Conservation (phyloP, 2,329 filamentous ascomycete species). For the Didymella keratinophila region DNA sequence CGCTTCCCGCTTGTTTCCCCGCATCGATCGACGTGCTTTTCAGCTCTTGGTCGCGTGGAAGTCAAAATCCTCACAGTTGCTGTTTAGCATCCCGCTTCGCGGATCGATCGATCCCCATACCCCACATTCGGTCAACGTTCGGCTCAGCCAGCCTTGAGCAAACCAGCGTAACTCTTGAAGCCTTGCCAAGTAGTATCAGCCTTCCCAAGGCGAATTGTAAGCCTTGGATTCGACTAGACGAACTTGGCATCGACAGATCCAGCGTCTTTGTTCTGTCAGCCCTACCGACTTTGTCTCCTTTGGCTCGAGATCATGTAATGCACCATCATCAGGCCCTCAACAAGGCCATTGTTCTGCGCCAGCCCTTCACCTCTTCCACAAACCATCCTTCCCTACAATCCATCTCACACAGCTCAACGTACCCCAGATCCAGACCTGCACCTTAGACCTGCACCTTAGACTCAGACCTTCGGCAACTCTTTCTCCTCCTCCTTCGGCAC, state of each 20-base stretch:
- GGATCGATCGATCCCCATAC: background rate
- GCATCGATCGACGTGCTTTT: background rate
- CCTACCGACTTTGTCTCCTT: background rate
- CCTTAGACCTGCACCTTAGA: background rate
- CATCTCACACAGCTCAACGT: background rate
- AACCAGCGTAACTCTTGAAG: background rate
- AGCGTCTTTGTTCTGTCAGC: background rate
- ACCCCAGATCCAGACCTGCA: background rate
- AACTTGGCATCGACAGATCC: background rate
- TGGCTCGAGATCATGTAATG: background rate
- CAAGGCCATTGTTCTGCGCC: background rate
- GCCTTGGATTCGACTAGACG: background rate
- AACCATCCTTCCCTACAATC: background rate
- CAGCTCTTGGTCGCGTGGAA: background rate
- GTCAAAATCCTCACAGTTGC: background rate
- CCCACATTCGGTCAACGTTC: background rate
- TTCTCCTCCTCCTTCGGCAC: slow-evolving; percentile 43
- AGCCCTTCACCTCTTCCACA: no score
- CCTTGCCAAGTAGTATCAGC: background rate
- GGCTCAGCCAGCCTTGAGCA: background rate
- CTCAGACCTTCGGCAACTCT: slow-evolving; percentile 3
- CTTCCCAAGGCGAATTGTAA: background rate
- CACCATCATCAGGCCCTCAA: background rate
- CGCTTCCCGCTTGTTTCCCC: slow-evolving; percentile 2
- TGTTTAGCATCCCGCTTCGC: background rate